phyloP scores from a whole-genome alignment of 345 rosid species.

The Adansonia digitata region DNA sequence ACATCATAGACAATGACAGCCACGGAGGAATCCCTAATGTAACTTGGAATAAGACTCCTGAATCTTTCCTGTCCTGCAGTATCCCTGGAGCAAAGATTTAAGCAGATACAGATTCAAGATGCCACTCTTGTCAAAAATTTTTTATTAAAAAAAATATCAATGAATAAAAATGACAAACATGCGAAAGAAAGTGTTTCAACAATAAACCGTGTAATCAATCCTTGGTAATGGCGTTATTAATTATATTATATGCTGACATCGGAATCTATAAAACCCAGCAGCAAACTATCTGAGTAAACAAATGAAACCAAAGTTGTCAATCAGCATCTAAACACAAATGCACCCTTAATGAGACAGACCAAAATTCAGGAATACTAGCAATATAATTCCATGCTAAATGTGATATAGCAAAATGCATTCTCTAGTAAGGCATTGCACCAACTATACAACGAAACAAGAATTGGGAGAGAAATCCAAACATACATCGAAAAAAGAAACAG shows the following conservation, averaged over 20 bases:
- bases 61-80: slow-evolving; percentile 90
- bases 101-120: not conserved
- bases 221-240: not conserved
- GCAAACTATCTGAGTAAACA: not conserved
- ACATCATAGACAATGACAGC: slow-evolving; percentile 89
- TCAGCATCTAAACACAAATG: not conserved
- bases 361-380: not conserved
- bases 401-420: not conserved
- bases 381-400: not conserved
- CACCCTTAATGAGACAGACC: not conserved
- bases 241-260: not conserved
- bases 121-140: not conserved
- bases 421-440: not conserved
- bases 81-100: slow-evolving; percentile 48
- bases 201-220: not conserved
- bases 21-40: slow-evolving; percentile 80
- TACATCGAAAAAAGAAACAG: not conserved
- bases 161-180: not conserved
- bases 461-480: not conserved
- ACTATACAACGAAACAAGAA: not conserved
- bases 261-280: not conserved
- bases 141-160: not conserved
- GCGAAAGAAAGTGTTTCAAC: not conserved
- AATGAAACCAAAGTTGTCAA: not conserved
- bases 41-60: slow-evolving; percentile 89